Percentiles rank a stretch among this genome's conserved stretches.
Conservation (phyloP, 192 early-diverging fungal species). For the Dispira parvispora region DNA sequence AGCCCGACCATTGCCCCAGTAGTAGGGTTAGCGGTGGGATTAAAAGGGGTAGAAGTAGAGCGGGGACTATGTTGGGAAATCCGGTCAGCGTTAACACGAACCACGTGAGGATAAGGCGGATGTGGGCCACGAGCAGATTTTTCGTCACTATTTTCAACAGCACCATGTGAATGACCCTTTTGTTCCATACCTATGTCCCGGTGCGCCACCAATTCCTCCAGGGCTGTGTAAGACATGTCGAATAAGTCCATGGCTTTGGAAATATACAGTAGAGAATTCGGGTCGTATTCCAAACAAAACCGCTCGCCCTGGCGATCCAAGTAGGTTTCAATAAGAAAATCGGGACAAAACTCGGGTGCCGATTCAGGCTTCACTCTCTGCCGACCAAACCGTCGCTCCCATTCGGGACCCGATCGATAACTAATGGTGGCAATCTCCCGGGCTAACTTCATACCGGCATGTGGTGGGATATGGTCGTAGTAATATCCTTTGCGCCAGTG, state of each 20-base stretch:
- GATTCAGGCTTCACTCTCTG: constrained; percentile 55
- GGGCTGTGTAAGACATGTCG: constrained; percentile 58
- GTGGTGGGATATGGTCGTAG: constrained; percentile 67
- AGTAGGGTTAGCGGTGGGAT: neutral
- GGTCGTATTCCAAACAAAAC: constrained; percentile 84
- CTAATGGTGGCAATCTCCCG: constrained; percentile 84
- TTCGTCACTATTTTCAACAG: no score
- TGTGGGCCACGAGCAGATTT: no score
- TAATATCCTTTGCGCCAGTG: constrained; percentile 92
- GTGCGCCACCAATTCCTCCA: constrained; percentile 21
- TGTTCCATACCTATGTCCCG: constrained; percentile 21
- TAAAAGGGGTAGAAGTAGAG: neutral
- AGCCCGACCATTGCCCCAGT: neutral
- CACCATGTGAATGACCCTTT: neutral
- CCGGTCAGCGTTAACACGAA: no score
- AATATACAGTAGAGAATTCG: constrained; percentile 84
- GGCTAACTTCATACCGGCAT: constrained; percentile 91
- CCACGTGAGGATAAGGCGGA: no score
- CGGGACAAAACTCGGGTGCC: constrained; percentile 69
- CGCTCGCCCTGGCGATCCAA: constrained; percentile 91
- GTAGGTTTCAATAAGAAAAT: constrained; percentile 92
- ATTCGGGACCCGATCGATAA: constrained; percentile 94
- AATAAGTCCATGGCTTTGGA: constrained; percentile 99
- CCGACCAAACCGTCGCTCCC: constrained; percentile 89
- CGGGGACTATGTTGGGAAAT: neutral